phyloP scores from a whole-genome alignment of 2,329 filamentous ascomycete species.

The Aspergillus sp. region DNA sequence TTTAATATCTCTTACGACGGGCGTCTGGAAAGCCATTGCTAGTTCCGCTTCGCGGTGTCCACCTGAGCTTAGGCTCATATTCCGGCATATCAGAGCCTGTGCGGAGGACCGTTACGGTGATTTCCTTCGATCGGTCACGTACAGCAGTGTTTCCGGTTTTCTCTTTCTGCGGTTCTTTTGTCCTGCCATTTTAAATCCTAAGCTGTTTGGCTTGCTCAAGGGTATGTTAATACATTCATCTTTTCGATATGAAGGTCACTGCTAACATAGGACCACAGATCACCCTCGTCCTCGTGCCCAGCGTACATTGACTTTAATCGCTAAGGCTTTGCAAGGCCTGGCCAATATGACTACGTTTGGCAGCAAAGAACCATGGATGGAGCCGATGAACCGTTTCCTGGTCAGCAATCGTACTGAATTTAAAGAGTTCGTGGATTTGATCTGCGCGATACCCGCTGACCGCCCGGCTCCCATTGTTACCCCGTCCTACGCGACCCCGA shows the following conservation, averaged over 20 bases:
- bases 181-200: slow-evolving; percentile 90
- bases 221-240: slow-evolving; percentile 35
- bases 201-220: slow-evolving; percentile 79
- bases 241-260: background rate
- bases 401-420: slow-evolving; percentile 68
- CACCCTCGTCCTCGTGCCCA: slow-evolving; percentile 77
- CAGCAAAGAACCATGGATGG: slow-evolving; percentile 97
- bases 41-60: slow-evolving; percentile 69
- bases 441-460: slow-evolving; percentile 75
- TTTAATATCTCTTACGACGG: slow-evolving; percentile 68
- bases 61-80: slow-evolving; percentile 71
- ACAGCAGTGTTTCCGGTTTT: slow-evolving; percentile 92
- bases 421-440: slow-evolving; percentile 77
- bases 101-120: slow-evolving; percentile 93
- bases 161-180: slow-evolving; percentile 93
- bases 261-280: slow-evolving; percentile 45
- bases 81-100: slow-evolving; percentile 85
- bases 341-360: slow-evolving; percentile 89
- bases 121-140: slow-evolving; percentile 79
- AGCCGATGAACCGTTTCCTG: slow-evolving; percentile 91
- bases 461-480: slow-evolving; percentile 59
- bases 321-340: slow-evolving; percentile 84
- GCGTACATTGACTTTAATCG: slow-evolving; percentile 82
- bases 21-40: slow-evolving; percentile 78
- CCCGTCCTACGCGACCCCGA: slow-evolving; percentile 84